Percentiles rank a stretch among this genome's conserved stretches.
phyloP scores from a whole-genome alignment of 164 flowering plant genomes.

The Liriodendron chinense region DNA sequence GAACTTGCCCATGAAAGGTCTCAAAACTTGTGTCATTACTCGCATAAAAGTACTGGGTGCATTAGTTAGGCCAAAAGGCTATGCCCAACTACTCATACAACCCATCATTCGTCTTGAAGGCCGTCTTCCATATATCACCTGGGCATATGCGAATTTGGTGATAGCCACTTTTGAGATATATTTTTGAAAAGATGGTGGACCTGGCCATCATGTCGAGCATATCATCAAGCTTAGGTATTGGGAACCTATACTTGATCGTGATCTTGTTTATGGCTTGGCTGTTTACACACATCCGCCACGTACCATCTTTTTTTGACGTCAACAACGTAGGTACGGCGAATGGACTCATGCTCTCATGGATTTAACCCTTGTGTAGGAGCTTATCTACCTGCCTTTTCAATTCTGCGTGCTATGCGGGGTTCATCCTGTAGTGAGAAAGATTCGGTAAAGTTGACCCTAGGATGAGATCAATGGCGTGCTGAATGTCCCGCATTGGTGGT shows the following conservation, averaged over 20 bases:
- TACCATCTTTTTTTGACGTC: background rate
- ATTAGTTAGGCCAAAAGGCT: too few species aligned
- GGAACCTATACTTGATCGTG: background rate
- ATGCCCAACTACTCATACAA: too few species aligned
- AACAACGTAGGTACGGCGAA: background rate
- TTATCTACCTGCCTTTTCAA: too few species aligned
- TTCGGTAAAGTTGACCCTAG: background rate
- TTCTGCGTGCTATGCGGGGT: too few species aligned
- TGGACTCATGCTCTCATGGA: conserved; percentile 5
- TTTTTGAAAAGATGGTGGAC: too few species aligned
- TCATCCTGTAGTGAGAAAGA: background rate
- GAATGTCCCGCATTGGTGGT: background rate
- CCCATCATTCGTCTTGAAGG: too few species aligned
- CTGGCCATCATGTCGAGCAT: background rate
- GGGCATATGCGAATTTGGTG: too few species aligned
- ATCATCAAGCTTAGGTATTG: background rate
- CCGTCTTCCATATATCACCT: too few species aligned
- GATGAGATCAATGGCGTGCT: background rate
- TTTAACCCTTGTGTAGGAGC: background rate
- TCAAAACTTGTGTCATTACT: too few species aligned
- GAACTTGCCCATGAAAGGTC: too few species aligned
- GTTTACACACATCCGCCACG: background rate
- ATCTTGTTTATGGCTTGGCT: conserved; percentile 1
- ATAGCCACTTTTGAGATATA: too few species aligned
- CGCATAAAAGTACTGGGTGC: too few species aligned